These are phyloP conservation scores for Lolium rigidum DNA, from an alignment of 176 grass and related monocot species.

Conservation along the genomic window DNA sequence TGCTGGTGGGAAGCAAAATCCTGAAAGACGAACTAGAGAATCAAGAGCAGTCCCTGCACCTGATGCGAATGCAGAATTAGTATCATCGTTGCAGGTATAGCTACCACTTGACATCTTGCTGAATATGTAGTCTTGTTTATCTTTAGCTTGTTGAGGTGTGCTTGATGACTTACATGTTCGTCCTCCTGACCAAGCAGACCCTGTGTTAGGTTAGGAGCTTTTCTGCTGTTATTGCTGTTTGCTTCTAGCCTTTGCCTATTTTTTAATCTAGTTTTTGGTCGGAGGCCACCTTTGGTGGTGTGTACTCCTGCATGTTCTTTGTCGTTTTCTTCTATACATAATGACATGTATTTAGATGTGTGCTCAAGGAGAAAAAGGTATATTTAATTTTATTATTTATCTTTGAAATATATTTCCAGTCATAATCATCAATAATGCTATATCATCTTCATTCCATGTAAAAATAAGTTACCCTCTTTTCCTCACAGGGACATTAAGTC, in stretches of 20 bases:
- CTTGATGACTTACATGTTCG: not conserved
- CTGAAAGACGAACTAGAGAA: slow-evolving; percentile 66
- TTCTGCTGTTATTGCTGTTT: not conserved
- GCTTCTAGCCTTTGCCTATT: not conserved
- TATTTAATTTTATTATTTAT: not conserved
- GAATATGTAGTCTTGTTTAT: slow-evolving; percentile 21
- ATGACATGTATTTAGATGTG: not conserved
- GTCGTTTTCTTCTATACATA: not conserved
- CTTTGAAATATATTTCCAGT: not conserved
- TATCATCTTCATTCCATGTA: not conserved
- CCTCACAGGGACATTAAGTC: not conserved
- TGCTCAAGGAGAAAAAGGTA: not conserved
- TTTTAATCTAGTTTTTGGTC: not conserved
- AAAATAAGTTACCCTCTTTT: too few relatives aligned
- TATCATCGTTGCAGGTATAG: slow-evolving; percentile 89
- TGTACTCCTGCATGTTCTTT: not conserved
- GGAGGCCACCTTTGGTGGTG: not conserved
- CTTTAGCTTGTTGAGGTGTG: slow-evolving; percentile 28
- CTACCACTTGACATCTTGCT: slow-evolving; percentile 8
- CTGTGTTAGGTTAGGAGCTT: not conserved
- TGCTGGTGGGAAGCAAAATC: slow-evolving; percentile 64
- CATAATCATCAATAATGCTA: not conserved
- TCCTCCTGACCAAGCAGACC: not conserved
- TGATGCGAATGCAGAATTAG: slow-evolving; percentile 96
- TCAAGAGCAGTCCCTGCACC: slow-evolving; percentile 95